phyloP scores from a whole-genome alignment of 2,329 filamentous ascomycete species.

The Botryotinia narcissicola region DNA sequence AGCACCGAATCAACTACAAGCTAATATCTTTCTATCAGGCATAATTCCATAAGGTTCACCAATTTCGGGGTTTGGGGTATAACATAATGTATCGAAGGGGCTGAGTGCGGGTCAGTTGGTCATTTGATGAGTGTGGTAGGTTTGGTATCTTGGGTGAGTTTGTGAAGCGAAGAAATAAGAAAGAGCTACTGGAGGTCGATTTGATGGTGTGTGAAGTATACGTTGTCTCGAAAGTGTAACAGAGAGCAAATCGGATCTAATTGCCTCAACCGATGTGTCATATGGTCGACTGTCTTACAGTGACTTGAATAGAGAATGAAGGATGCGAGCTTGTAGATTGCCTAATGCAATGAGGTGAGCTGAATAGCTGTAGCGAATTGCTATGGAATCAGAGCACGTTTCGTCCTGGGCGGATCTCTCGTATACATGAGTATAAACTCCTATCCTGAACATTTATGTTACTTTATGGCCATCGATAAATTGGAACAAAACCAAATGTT shows the following conservation, averaged over 20 bases:
- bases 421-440: background rate
- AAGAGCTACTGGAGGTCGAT: background rate
- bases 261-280: background rate
- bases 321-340: background rate
- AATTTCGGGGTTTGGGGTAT: background rate
- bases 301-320: background rate
- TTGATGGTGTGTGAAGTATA: background rate
- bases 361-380: background rate
- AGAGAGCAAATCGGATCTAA: background rate
- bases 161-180: background rate
- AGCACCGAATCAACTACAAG: background rate
- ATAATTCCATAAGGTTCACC: background rate
- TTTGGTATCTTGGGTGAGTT: background rate
- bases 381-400: background rate
- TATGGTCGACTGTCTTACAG: background rate
- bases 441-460: background rate
- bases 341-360: background rate
- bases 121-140: background rate
- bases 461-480: background rate
- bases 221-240: background rate
- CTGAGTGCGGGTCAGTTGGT: background rate
- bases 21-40: background rate
- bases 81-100: background rate
- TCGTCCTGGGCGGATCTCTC: background rate
- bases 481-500: background rate